phyloP scores from a whole-genome alignment of 805 yeast genomes.

The Saccharomyces jurei region DNA sequence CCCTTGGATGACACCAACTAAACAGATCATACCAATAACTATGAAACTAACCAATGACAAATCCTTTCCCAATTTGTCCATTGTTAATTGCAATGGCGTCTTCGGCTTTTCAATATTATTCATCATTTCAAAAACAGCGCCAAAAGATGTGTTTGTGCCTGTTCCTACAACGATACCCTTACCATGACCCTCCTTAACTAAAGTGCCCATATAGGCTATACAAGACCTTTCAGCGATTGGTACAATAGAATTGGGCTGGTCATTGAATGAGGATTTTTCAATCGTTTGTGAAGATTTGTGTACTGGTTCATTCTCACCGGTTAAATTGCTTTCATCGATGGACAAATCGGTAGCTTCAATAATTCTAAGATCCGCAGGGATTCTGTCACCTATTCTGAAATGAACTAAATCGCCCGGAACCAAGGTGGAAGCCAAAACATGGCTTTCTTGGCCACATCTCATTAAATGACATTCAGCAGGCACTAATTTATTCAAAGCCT shows the following conservation, averaged over 20 bases:
- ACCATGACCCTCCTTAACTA: conserved; percentile 94
- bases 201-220: conserved; percentile 94
- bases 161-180: conserved; percentile 89
- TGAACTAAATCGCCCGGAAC: conserved; percentile 96
- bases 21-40: conserved; percentile 84
- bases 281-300: conserved; percentile 50
- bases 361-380: conserved; percentile 91
- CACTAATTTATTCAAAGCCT: conserved; percentile 84
- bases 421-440: conserved; percentile 75
- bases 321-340: conserved; percentile 87
- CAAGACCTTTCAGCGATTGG: conserved; percentile 63
- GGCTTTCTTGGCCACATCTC: conserved; percentile 67
- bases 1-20: conserved; percentile 86
- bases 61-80: conserved; percentile 93
- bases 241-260: conserved; percentile 31
- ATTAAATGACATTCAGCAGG: conserved; percentile 95
- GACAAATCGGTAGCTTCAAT: conserved; percentile 69
- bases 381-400: conserved; percentile 86
- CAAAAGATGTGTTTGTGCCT: conserved; percentile 84
- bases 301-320: conserved; percentile 92
- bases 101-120: conserved; percentile 91
- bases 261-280: conserved; percentile 17
- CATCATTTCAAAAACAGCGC: conserved; percentile 93
- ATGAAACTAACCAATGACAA: conserved; percentile 75
- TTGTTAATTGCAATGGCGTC: conserved; percentile 89